These are phyloP conservation scores for Malassezia caprae DNA, from an alignment of 1,284 basidiomycete species.

Conservation along the genomic window DNA sequence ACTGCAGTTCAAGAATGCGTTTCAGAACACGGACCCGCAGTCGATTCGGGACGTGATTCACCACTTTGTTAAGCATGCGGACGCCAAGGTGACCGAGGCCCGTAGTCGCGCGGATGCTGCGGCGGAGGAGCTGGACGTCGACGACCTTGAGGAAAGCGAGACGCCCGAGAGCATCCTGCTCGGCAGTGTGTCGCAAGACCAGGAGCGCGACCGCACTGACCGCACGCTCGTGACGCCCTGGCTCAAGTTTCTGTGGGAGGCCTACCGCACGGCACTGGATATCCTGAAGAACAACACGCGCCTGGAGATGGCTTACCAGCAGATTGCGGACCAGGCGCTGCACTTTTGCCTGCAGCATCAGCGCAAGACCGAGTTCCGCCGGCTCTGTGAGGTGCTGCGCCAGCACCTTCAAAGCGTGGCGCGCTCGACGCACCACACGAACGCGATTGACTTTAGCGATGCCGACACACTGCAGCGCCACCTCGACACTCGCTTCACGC, in stretches of 20 bases:
- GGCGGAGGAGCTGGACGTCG: slow-evolving; percentile 48
- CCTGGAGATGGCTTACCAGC: slow-evolving; percentile 89
- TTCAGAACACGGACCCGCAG: slow-evolving; percentile 76
- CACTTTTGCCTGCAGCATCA: slow-evolving; percentile 88
- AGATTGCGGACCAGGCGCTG: slow-evolving; percentile 94
- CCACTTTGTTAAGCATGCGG: slow-evolving; percentile 75
- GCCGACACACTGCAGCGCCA: slow-evolving; percentile 92
- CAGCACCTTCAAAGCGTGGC: slow-evolving; percentile 89
- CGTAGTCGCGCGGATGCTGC: slow-evolving; percentile 45
- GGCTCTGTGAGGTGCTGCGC: slow-evolving; percentile 89
- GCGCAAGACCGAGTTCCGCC: slow-evolving; percentile 93
- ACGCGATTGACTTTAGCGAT: slow-evolving; percentile 95
- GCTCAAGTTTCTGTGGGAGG: slow-evolving; percentile 98
- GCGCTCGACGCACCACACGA: slow-evolving; percentile 87
- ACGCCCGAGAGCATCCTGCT: slow-evolving; percentile 83
- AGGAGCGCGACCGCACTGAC: slow-evolving; percentile 90
- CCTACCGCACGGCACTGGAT: slow-evolving; percentile 89
- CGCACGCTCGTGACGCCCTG: slow-evolving; percentile 89
- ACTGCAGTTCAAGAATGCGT: slow-evolving; percentile 62
- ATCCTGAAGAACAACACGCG: slow-evolving; percentile 94
- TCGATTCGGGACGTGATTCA: slow-evolving; percentile 89
- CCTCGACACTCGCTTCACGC: slow-evolving; percentile 93
- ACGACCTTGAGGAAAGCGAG: slow-evolving; percentile 58
- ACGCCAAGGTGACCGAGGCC: slow-evolving; percentile 57
- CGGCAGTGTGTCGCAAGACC: slow-evolving; percentile 77